Conservation (phyloP, 108 stramenopile species). For the Skeletonema marinoi region DNA sequence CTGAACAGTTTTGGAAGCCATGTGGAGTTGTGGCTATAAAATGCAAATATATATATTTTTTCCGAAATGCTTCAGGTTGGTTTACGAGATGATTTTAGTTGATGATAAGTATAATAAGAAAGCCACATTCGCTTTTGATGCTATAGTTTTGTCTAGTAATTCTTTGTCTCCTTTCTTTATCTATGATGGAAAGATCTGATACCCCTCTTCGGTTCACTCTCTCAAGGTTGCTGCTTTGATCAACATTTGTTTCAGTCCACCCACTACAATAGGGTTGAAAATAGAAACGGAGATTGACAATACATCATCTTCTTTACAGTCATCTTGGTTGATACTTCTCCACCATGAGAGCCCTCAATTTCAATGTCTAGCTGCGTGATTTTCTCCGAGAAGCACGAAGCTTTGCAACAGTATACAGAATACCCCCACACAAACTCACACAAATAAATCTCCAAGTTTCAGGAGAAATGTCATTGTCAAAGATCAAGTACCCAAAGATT, state of each 20-base stretch:
- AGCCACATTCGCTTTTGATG: too few species aligned
- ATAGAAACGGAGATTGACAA: not conserved
- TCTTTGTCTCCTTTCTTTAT: too few species aligned
- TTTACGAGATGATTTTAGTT: too few species aligned
- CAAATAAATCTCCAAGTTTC: slow-evolving; percentile 92
- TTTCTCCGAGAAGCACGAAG: slow-evolving; percentile 50
- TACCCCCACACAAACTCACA: slow-evolving; percentile 92
- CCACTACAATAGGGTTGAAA: not conserved
- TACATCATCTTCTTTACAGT: not conserved
- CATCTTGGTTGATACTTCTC: not conserved
- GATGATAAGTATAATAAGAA: too few species aligned
- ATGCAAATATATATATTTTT: too few species aligned
- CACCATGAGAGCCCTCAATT: not conserved
- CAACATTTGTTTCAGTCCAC: not conserved
- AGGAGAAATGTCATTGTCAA: slow-evolving; percentile 76
- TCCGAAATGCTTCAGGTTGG: too few species aligned
- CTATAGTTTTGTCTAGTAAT: too few species aligned
- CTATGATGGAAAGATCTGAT: too few species aligned
- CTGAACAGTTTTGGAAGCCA: too few species aligned
- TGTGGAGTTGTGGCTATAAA: too few species aligned
- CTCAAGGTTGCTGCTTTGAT: not conserved
- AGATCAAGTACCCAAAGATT: slow-evolving; percentile 87
- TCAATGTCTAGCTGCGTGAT: slow-evolving; percentile 37
- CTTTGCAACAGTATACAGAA: slow-evolving; percentile 95
- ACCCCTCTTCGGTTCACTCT: not conserved